These are phyloP conservation scores for Eleusine coracana DNA, from an alignment of 176 grass and related monocot species.

Conservation along the genomic window DNA sequence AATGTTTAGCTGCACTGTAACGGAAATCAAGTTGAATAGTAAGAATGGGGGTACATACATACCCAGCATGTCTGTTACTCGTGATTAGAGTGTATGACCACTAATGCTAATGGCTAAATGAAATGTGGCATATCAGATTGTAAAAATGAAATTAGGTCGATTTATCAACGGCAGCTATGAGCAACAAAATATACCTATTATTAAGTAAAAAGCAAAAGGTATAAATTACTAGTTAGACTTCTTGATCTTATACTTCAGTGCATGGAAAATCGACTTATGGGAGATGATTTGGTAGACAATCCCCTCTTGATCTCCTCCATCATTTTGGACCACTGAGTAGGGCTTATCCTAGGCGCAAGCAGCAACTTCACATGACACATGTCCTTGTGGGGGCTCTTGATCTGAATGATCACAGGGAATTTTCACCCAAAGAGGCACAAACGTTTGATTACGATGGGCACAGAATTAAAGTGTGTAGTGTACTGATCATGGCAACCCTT, in stretches of 20 bases:
- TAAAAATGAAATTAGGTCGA: neutral
- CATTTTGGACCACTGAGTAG: constrained; percentile 43
- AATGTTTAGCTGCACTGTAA: neutral
- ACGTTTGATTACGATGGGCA: constrained; percentile 45
- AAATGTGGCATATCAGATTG: neutral
- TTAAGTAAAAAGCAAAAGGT: constrained; percentile 1
- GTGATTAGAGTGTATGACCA: neutral
- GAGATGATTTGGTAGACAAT: neutral
- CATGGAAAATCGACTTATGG: constrained; percentile 5
- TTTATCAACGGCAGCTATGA: constrained; percentile 18
- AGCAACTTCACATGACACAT: constrained; percentile 69
- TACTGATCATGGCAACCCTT: constrained; percentile 49
- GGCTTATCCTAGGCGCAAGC: constrained; percentile 51
- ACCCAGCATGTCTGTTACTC: neutral
- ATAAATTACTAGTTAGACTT: neutral
- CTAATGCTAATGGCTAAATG: neutral
- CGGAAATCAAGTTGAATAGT: constrained; percentile 9
- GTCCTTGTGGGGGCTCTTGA: constrained; percentile 60
- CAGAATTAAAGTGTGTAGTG: constrained; percentile 45
- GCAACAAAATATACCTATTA: constrained; percentile 44
- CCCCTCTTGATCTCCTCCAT: constrained; percentile 9
- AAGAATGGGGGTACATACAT: constrained; percentile 4
- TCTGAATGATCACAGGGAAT: constrained; percentile 44
- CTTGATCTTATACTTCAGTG: constrained; percentile 7
- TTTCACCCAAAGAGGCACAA: constrained; percentile 51